phyloP scores from a whole-genome alignment of 257 asterid genomes.

The Capsicum baccatum region DNA sequence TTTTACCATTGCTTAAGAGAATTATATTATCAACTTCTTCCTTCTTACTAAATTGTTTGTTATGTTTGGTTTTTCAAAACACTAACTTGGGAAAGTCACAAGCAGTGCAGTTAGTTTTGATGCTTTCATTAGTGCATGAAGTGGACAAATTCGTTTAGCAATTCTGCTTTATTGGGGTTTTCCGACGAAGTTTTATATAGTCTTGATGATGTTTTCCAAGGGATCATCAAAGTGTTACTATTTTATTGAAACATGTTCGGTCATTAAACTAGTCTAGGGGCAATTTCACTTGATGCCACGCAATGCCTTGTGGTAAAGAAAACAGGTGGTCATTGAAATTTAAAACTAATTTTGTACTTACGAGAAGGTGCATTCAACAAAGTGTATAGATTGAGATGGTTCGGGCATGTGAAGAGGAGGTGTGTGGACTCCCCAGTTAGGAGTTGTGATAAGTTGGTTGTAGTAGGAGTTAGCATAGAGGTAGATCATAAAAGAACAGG shows the following conservation, averaged over 20 bases:
- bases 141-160: not conserved
- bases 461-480: not conserved
- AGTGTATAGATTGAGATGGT: not conserved
- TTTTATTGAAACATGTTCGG: not conserved
- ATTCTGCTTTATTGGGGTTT: not conserved
- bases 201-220: not conserved
- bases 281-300: not conserved
- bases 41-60: not conserved
- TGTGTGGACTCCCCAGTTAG: not conserved
- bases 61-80: not conserved
- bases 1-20: not conserved
- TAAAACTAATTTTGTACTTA: not conserved
- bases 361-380: not conserved
- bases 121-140: not conserved
- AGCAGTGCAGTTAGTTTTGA: not conserved
- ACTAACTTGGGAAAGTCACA: not conserved
- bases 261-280: not conserved
- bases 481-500: not conserved
- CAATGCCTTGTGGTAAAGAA: not conserved
- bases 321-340: not conserved
- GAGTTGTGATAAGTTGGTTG: not conserved
- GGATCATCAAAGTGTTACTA: too few species aligned
- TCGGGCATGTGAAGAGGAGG: not conserved
- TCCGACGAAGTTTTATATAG: not conserved
- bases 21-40: not conserved